Evolutionary conservation across 2,329 filamentous ascomycete genomes (phyloP).

Genomic region (Ophiostoma australiae): DNA sequence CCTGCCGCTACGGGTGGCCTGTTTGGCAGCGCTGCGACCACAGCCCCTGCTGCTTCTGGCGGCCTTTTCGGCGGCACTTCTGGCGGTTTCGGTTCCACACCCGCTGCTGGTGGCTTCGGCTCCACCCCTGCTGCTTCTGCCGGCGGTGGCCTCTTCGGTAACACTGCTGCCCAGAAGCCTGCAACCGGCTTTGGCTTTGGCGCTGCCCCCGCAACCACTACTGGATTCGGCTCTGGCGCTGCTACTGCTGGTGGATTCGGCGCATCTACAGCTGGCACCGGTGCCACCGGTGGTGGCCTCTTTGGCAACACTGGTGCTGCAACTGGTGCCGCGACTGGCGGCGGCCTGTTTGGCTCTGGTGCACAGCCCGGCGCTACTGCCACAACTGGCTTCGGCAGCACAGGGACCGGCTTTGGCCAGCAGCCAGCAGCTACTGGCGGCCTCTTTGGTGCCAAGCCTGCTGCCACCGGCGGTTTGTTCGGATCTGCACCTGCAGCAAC

Average conservation of each 20-base stretch:
- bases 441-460: slow-evolving; percentile 21
- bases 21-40: slow-evolving; percentile 37
- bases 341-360: slow-evolving; percentile 38
- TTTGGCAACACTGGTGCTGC: slow-evolving; percentile 42
- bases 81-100: slow-evolving; percentile 29
- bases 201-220: slow-evolving; percentile 32
- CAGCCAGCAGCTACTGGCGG: background rate
- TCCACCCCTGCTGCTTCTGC: slow-evolving; percentile 23
- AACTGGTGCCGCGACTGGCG: slow-evolving; percentile 20
- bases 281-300: slow-evolving; percentile 32
- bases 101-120: slow-evolving; percentile 30
- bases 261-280: slow-evolving; percentile 14
- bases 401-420: background rate
- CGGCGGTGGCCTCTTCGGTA: slow-evolving; percentile 34
- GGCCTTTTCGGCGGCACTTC: slow-evolving; percentile 25
- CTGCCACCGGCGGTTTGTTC: slow-evolving; percentile 38
- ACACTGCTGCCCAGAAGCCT: slow-evolving; percentile 28
- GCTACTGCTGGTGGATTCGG: slow-evolving; percentile 31
- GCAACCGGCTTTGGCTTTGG: slow-evolving; percentile 32
- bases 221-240: slow-evolving; percentile 40
- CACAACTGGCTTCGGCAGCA: slow-evolving; percentile 6
- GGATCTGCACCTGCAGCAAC: slow-evolving; percentile 39
- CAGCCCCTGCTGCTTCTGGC: slow-evolving; percentile 7
- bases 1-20: slow-evolving; percentile 30
- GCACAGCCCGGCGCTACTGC: background rate